Evolutionary conservation across 202 grass and related monocot genomes (phyloP).

Genomic region (Dendrocalamus latiflorus): DNA sequence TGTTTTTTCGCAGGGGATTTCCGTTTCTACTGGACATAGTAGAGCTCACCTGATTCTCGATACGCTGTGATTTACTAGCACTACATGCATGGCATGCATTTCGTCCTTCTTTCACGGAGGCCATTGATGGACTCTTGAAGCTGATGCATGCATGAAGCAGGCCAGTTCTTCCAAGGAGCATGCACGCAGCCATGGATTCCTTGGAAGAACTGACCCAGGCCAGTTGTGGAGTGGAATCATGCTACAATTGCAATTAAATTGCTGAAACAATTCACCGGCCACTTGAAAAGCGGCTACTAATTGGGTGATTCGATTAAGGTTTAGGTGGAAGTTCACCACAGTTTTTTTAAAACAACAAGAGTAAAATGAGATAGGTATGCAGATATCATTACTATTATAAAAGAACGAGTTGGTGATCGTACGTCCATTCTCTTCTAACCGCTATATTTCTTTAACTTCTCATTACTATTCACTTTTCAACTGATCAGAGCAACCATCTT

Average conservation of each 20-base stretch:
- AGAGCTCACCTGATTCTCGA: neutral
- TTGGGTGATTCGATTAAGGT: neutral
- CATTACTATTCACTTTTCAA: too few species aligned
- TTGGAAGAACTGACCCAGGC: neutral
- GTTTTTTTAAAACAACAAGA: neutral
- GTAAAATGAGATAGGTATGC: too few species aligned
- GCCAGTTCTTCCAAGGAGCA: neutral
- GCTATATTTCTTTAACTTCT: too few species aligned
- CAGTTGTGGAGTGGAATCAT: neutral
- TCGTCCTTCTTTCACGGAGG: neutral
- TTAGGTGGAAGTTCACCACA: neutral
- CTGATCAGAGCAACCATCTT: too few species aligned
- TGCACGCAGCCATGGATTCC: neutral
- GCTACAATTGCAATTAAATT: neutral
- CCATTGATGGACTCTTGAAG: neutral
- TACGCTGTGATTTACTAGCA: neutral
- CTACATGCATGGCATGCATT: neutral
- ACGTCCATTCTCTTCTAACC: too few species aligned
- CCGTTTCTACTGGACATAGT: neutral
- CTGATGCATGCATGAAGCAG: neutral
- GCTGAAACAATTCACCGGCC: neutral
- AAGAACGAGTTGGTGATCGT: too few species aligned
- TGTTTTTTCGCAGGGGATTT: neutral
- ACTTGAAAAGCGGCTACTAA: neutral
- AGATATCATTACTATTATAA: too few species aligned